Base-by-base conservation (phyloP, 139 green algal species). In the Coelastrella sp. region DNA sequence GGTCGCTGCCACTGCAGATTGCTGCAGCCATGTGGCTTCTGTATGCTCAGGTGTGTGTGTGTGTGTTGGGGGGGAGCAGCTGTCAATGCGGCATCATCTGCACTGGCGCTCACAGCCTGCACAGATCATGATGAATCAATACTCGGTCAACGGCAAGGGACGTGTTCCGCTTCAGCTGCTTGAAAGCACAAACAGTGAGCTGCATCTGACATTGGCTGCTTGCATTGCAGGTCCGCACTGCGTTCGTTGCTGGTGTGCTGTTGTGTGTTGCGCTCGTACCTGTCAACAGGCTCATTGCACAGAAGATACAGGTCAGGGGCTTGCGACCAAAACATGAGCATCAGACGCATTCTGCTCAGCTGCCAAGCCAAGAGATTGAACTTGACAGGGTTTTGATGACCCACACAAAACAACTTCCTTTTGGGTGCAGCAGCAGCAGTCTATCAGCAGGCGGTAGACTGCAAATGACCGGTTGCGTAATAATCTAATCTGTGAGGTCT, bases 1-100 rank as follows among this genome's bases (percentile, higher is more conserved):
- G 95, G 95, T 96, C 90, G 68, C 90, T 99, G 89, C 96, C 97
- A 10, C 68, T 96, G 20, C 96, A 99, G 93, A 96, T 99, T 17
- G 84, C 70, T 0, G 86, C 96, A 6, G 96, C 96, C 7, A 95
- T 99, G 72, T 95, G 90, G 79, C 93, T 99, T 82, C 94, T 99
- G 73, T 98, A 98, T 89, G 93, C 85, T 11, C 96, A 99, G 95
- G 96, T 96, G 49, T 78, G 70, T 72, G 63, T 72, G 63, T 72
- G 63, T 72, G 63, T 72, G n/a, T n/a, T n/a, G 65, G 65, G 65
- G 65, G 65, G 65, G 65, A 4, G 65, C 14, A n/a, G 22, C 19
- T 80, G 73, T 11, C 7, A 5, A 22, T 80, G 73, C 15, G 1
- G 35, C 35, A 79, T 79, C 15, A 17, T 73, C 15, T 25, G 73